These are phyloP conservation scores for Hirschioporus abietinus DNA, from an alignment of 768 basidiomycete genomes.

Conservation along the genomic window DNA sequence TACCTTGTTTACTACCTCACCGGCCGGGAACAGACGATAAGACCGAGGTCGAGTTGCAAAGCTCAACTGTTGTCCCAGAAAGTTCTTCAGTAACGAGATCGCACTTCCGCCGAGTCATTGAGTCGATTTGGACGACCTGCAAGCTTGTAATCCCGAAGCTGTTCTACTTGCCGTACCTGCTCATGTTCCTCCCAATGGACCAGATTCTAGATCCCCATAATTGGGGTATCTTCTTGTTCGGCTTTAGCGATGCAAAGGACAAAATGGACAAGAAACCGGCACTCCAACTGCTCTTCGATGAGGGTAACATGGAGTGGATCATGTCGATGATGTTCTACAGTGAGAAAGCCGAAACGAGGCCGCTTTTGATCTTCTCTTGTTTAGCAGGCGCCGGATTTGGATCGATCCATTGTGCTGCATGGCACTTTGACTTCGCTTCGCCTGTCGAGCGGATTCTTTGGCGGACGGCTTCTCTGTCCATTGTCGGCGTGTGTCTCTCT, in stretches of 20 bases:
- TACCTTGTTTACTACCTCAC: background rate
- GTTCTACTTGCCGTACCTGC: background rate
- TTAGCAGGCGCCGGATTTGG: slow-evolving; percentile 1
- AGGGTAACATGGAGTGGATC: background rate
- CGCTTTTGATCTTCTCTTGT: background rate
- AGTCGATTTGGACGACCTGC: background rate
- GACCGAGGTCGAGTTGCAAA: background rate
- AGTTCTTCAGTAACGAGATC: no score
- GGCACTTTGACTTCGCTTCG: slow-evolving; percentile 6
- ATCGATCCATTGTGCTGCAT: background rate
- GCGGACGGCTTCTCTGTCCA: background rate
- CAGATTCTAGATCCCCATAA: background rate
- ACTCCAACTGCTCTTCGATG: background rate
- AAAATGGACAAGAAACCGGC: background rate
- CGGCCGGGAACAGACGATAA: no score
- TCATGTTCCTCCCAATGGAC: background rate
- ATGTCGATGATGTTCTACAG: background rate
- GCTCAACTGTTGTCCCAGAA: background rate
- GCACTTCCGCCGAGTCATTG: no score
- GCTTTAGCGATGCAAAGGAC: background rate
- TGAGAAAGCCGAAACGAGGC: background rate
- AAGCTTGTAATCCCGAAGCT: background rate
- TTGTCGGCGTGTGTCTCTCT: background rate
- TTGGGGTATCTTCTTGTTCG: no score
- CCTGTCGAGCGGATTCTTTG: background rate